Evolutionary conservation across 1,139 yeast species (phyloP), one percentile per base, ranked within the genome.

Genomic region (Magnusiomyces sp.): DNA sequence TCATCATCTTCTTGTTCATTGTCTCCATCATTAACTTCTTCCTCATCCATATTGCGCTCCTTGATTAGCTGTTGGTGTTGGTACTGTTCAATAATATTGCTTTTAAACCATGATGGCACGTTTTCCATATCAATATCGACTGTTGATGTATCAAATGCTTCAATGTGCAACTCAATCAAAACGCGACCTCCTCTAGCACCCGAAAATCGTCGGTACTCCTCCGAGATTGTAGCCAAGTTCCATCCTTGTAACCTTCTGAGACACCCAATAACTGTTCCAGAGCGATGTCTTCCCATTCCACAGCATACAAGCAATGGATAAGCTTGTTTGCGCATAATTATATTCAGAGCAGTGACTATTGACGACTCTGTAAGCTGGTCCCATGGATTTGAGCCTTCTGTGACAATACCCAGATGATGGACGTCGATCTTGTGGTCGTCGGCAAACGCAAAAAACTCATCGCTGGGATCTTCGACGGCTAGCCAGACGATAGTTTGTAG

Each of bases 231-330:
- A 11, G 97, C 96, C 62, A 90, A 71, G 62, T 92, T 92, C 98
- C 98, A 92, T 19, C 95, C 92, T 71, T 90, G 96, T 31, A 92
- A 69, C 55, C 95, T 74, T 56, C 98, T 72, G 47, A 92, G 71
- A 66, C 97, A 92, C 1, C 98, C 98, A 51, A 92, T 79, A 2
- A 92, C 95, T 0, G 97, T 89, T 0, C 98, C 98, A 0, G 97
- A 89, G 54, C 97, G 75, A 65, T 92, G 97, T 58, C 97, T 73
- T 0, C 98, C 98, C 97, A 90, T 90, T 11, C 97, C 96, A 62
- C 97, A 92, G 66, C 97, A 90, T 6, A 89, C 92, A 47, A 92
- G 70, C 55, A 90, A 60, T 0, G 98, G 97, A 60, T 87, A 86
- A 62, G 82, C 79, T n/a, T 77, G 74, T 55, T 74, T 75, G 59